Percentiles rank a stretch among this genome's conserved stretches.
Evolutionary conservation across 2,329 filamentous ascomycete species (phyloP).

Genomic region (Xylaria sp.): DNA sequence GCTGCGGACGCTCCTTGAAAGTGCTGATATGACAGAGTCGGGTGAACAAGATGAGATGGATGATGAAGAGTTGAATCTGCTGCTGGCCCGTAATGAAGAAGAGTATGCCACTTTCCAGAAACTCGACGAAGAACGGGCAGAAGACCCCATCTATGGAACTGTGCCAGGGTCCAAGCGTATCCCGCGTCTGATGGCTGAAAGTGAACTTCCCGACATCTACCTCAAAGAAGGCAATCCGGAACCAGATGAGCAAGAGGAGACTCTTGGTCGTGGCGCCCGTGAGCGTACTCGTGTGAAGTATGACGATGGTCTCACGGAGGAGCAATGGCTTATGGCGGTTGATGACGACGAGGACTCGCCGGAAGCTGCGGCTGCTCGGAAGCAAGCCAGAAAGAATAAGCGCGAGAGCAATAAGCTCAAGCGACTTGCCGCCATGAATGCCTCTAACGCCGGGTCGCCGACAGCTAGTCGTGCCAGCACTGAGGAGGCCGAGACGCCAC

Average conservation of each 20-base stretch:
- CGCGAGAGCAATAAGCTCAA: slow-evolving; percentile 71
- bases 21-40: slow-evolving; percentile 62
- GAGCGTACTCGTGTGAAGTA: slow-evolving; percentile 93
- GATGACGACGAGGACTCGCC: slow-evolving; percentile 94
- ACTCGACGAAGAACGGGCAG: slow-evolving; percentile 70
- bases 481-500: slow-evolving; percentile 68
- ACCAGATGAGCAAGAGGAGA: slow-evolving; percentile 71
- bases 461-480: slow-evolving; percentile 75
- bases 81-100: slow-evolving; percentile 81
- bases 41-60: slow-evolving; percentile 95
- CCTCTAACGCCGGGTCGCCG: slow-evolving; percentile 63
- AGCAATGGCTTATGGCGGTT: slow-evolving; percentile 97
- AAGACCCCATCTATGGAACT: slow-evolving; percentile 65
- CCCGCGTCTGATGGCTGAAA: slow-evolving; percentile 79
- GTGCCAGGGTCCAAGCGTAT: slow-evolving; percentile 55
- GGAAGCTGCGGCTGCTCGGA: slow-evolving; percentile 86
- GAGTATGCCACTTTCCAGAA: slow-evolving; percentile 75
- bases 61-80: slow-evolving; percentile 91
- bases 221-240: slow-evolving; percentile 78
- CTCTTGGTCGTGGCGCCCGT: slow-evolving; percentile 81
- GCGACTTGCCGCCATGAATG: slow-evolving; percentile 36
- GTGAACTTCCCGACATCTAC: slow-evolving; percentile 91
- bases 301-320: slow-evolving; percentile 94
- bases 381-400: slow-evolving; percentile 77
- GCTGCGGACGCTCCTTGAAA: slow-evolving; percentile 86